These are phyloP conservation scores for Dendrostoma leiphaemia DNA, from an alignment of 2,329 filamentous ascomycete species.

Conservation along the genomic window DNA sequence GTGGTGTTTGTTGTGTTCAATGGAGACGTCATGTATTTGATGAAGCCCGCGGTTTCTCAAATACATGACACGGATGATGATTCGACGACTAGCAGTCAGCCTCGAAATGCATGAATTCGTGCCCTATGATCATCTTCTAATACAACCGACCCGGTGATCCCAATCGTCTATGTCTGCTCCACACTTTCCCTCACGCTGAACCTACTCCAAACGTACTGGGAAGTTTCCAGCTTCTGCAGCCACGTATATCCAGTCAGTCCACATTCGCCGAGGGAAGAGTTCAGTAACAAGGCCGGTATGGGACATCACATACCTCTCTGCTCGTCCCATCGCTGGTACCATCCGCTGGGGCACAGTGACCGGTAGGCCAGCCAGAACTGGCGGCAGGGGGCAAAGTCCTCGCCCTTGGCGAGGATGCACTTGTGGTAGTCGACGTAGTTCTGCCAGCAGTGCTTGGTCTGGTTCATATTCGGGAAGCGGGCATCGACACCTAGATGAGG, in stretches of 20 bases:
- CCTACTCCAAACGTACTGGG: slow-evolving; percentile 63
- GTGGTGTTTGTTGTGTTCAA: too few relatives aligned
- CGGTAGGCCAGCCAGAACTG: slow-evolving; percentile 97
- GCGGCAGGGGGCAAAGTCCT: slow-evolving; percentile 95
- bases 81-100: background rate
- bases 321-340: slow-evolving; percentile 94
- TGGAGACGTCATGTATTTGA: too few relatives aligned
- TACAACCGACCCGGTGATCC: slow-evolving; percentile 7
- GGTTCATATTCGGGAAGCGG: slow-evolving; percentile 98
- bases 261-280: background rate
- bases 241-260: background rate
- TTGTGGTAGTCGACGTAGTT: slow-evolving; percentile 99
- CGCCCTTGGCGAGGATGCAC: slow-evolving; percentile 97
- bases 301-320: slow-evolving; percentile 88
- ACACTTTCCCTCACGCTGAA: background rate
- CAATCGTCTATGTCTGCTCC: slow-evolving; percentile 15
- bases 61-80: background rate
- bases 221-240: slow-evolving; percentile 64
- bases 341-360: slow-evolving; percentile 93
- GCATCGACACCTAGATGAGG: slow-evolving; percentile 83
- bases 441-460: slow-evolving; percentile 99
- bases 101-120: slow-evolving; percentile 15
- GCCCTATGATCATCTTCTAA: slow-evolving; percentile 25
- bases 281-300: too few relatives aligned
- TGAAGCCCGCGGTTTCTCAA: too few relatives aligned